Conservation (phyloP, 2,329 filamentous ascomycete species). For the Alternaria hordeiaustralica region DNA sequence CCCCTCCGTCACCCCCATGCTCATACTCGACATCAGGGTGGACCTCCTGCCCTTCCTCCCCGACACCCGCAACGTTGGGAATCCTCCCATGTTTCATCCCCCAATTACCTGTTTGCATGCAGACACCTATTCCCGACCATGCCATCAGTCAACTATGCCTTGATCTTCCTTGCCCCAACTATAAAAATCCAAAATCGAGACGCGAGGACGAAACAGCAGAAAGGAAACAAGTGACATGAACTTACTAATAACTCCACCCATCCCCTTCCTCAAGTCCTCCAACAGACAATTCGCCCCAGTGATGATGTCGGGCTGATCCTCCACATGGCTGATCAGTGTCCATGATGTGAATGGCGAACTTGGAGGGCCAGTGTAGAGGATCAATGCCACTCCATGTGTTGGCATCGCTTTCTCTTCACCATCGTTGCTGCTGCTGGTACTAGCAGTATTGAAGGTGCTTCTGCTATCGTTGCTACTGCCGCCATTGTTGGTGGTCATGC, state of each 20-base stretch:
- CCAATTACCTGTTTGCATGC: not conserved
- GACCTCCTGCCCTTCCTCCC: not conserved
- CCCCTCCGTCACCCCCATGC: not conserved
- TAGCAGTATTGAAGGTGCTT: not conserved
- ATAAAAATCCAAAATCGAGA: not conserved
- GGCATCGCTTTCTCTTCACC: not conserved
- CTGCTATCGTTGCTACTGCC: not conserved
- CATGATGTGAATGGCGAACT: not conserved
- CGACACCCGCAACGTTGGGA: not conserved
- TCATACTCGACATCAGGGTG: not conserved
- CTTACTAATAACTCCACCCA: not conserved
- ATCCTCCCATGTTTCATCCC: not conserved
- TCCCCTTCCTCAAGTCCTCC: not conserved
- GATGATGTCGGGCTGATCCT: not conserved
- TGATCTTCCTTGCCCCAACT: not conserved
- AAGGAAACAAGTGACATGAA: not conserved
- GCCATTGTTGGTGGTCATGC: not conserved
- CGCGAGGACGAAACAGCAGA: too few relatives aligned
- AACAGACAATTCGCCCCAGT: not conserved
- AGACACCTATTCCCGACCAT: not conserved
- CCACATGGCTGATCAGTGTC: not conserved
- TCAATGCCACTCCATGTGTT: not conserved
- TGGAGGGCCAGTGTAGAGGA: not conserved
- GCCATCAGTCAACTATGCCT: not conserved
- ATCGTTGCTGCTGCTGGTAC: not conserved